phyloP scores from a whole-genome alignment of 257 asterid species.

The Schizonepeta tenuifolia region DNA sequence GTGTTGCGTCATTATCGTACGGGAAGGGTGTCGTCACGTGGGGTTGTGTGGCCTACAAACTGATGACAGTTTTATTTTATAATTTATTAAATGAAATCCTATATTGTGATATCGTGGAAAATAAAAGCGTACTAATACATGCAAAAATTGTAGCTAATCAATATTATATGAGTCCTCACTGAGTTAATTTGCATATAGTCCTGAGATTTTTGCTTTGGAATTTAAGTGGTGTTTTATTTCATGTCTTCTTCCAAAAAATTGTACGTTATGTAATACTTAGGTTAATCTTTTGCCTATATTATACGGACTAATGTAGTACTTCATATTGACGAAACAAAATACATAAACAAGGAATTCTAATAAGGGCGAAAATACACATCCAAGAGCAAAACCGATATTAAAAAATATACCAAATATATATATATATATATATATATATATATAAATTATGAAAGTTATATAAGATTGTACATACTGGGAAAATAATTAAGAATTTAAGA shows the following conservation, averaged over 20 bases:
- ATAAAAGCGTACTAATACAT: too few species aligned
- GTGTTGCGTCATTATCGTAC: constrained; percentile 57
- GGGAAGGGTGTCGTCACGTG: constrained; percentile 46
- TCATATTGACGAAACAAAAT: too few species aligned
- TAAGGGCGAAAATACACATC: neutral
- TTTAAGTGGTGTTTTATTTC: neutral
- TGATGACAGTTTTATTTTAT: constrained; percentile 24
- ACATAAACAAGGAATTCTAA: neutral
- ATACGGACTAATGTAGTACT: neutral
- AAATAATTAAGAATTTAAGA: too few species aligned
- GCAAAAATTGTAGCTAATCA: too few species aligned
- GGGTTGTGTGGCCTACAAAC: constrained; percentile 51
- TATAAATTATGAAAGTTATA: too few species aligned
- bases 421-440: too few species aligned
- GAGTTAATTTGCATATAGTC: neutral
- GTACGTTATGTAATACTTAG: neutral
- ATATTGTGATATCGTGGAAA: too few species aligned
- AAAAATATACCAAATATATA: too few species aligned
- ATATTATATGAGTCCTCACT: neutral
- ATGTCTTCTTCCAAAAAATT: neutral
- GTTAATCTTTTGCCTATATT: neutral
- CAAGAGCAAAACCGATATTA: constrained; percentile 8
- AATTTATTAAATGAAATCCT: neutral
- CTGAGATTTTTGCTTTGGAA: neutral
- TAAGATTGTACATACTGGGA: neutral